These are phyloP conservation scores for Kwoniella shivajii DNA, from an alignment of 1,284 basidiomycete species.

Conservation along the genomic window DNA sequence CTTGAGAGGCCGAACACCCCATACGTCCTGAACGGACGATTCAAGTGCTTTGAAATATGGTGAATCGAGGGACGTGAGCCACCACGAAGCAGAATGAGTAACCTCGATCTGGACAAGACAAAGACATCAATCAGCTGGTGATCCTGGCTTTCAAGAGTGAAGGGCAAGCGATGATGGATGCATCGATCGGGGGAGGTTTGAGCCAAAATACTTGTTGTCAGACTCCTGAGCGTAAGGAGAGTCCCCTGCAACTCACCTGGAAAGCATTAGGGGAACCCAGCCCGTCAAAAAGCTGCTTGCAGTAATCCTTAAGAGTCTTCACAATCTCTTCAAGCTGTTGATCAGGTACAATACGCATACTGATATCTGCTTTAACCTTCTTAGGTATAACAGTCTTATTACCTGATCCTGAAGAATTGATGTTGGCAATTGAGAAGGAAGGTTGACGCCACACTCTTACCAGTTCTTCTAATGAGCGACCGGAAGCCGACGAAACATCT, in stretches of 20 bases:
- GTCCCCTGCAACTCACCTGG: slow-evolving; percentile 57
- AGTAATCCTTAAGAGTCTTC: slow-evolving; percentile 63
- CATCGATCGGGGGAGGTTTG: too few relatives aligned
- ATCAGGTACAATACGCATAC: slow-evolving; percentile 90
- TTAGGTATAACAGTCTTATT: slow-evolving; percentile 79
- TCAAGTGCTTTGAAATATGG: slow-evolving; percentile 83
- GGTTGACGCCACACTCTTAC: slow-evolving; percentile 70
- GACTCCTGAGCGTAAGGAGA: too few relatives aligned
- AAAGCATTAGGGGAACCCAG: slow-evolving; percentile 72
- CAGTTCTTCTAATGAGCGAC: slow-evolving; percentile 66
- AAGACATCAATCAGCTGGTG: not conserved
- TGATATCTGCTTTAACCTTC: slow-evolving; percentile 75
- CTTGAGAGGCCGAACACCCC: slow-evolving; percentile 78
- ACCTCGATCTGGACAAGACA: slow-evolving; percentile 65
- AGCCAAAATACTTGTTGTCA: too few relatives aligned
- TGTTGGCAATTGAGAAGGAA: slow-evolving; percentile 51
- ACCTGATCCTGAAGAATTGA: slow-evolving; percentile 38
- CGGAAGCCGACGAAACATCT: slow-evolving; percentile 65
- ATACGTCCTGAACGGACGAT: slow-evolving; percentile 76
- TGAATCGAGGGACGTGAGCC: slow-evolving; percentile 83
- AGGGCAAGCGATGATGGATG: too few relatives aligned
- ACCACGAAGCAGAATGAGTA: slow-evolving; percentile 90
- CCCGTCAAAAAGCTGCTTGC: slow-evolving; percentile 64
- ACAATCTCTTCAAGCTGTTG: slow-evolving; percentile 72
- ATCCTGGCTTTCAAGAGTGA: too few relatives aligned